Evolutionary conservation across 495 filamentous ascomycete species (phyloP).

Genomic region (Staphylotrichum tortipilum): DNA sequence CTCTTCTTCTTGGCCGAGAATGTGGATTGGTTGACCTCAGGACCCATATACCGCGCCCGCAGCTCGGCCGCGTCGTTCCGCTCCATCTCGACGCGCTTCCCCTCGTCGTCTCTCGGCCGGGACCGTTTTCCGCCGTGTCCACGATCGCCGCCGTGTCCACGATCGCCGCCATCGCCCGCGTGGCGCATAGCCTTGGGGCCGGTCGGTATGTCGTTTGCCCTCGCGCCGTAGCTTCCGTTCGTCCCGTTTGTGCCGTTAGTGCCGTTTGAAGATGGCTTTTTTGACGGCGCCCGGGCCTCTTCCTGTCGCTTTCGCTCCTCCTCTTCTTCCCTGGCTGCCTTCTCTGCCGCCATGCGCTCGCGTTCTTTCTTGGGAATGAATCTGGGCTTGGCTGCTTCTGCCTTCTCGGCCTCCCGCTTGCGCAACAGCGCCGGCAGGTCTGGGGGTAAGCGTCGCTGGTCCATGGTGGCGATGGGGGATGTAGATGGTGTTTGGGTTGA

Average conservation of each 20-base stretch:
- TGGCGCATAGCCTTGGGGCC: conserved; percentile 70
- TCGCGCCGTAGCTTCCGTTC: not conserved
- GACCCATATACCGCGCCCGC: conserved; percentile 84
- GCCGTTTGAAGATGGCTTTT: conserved; percentile 11
- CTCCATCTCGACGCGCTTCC: conserved; percentile 53
- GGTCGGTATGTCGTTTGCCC: conserved; percentile 50
- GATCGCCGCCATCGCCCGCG: conserved; percentile 25
- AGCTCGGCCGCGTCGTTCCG: conserved; percentile 71
- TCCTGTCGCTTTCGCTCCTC: conserved; percentile 55
- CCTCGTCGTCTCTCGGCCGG: conserved; percentile 27
- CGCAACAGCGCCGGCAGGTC: conserved; percentile 42
- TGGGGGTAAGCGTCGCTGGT: conserved; percentile 29
- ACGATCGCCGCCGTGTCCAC: conserved; percentile 18
- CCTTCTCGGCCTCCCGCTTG: conserved; percentile 39
- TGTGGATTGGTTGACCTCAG: conserved; percentile 74
- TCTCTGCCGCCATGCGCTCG: conserved; percentile 78
- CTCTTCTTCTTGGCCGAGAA: conserved; percentile 97
- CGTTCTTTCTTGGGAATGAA: conserved; percentile 86
- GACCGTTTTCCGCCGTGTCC: conserved; percentile 17
- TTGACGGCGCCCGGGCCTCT: conserved; percentile 25
- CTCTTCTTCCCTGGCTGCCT: conserved; percentile 74
- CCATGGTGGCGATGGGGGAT: not conserved
- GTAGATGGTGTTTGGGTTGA: too few relatives aligned
- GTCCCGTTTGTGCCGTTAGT: conserved; percentile 3
- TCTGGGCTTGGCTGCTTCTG: conserved; percentile 61